phyloP scores from a whole-genome alignment of 1,284 basidiomycete species.

The Cronartium quercuum region DNA sequence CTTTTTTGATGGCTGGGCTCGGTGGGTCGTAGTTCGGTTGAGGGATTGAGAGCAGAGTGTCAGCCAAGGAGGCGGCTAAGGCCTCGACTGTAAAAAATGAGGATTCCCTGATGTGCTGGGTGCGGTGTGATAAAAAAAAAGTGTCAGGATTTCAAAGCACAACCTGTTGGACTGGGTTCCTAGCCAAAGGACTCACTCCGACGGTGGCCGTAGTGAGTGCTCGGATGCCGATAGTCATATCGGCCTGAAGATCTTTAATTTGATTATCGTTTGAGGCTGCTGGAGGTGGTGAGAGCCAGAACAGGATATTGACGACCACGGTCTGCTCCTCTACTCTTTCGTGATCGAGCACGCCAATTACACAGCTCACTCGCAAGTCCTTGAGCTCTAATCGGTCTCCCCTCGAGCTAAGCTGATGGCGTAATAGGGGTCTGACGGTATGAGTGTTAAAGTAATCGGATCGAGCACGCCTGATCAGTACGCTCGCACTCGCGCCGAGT shows the following conservation, averaged over 20 bases:
- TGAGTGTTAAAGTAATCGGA: background rate
- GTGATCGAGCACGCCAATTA: slow-evolving; percentile 1
- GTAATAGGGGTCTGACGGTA: background rate
- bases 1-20: background rate
- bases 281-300: background rate
- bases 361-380: background rate
- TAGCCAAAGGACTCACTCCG: background rate
- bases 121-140: background rate
- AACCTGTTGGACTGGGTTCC: too few species aligned
- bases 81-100: background rate
- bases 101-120: background rate
- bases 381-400: background rate
- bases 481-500: background rate
- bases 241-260: background rate
- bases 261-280: background rate
- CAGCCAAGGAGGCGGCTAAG: background rate
- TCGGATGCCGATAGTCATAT: background rate
- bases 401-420: background rate
- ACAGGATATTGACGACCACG: background rate
- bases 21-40: background rate
- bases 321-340: background rate
- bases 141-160: too few species aligned
- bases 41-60: background rate
- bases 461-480: background rate
- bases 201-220: background rate